phyloP scores from a whole-genome alignment of 2,329 filamentous ascomycete species.

The Xylaria sp. region DNA sequence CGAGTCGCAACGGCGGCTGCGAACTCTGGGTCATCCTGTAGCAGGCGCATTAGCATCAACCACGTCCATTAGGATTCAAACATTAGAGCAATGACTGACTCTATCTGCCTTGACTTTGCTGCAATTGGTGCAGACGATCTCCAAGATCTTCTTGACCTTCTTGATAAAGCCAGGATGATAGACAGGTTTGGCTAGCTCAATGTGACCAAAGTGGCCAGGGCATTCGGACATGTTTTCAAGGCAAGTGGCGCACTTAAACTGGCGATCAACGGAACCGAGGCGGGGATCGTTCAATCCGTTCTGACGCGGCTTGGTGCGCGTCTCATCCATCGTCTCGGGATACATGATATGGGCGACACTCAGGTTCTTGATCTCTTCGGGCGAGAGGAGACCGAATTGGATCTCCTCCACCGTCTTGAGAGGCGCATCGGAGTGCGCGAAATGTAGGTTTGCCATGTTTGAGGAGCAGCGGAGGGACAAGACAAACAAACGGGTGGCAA shows the following conservation, averaged over 20 bases:
- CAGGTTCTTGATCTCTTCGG: constrained; percentile 99
- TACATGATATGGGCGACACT: constrained; percentile 94
- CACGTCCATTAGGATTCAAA: constrained; percentile 46
- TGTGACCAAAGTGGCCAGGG: constrained; percentile 97
- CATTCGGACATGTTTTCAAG: constrained; percentile 94
- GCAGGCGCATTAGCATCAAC: constrained; percentile 54
- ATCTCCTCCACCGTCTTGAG: constrained; percentile 98
- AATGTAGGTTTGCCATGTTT: constrained; percentile 88
- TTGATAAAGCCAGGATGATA: constrained; percentile 95
- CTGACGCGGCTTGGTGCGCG: constrained; percentile 81
- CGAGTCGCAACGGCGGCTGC: constrained; percentile 73
- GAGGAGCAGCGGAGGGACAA: constrained; percentile 20
- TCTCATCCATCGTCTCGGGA: constrained; percentile 99
- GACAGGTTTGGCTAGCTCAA: constrained; percentile 93
- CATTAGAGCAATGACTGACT: constrained; percentile 72
- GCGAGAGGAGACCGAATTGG: constrained; percentile 95
- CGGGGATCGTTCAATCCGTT: constrained; percentile 92
- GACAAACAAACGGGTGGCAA: neutral
- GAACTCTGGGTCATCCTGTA: constrained; percentile 79
- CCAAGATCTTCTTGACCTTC: constrained; percentile 98
- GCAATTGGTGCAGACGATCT: constrained; percentile 98
- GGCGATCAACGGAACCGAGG: constrained; percentile 91
- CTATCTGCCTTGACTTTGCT: constrained; percentile 95
- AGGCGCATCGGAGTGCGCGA: constrained; percentile 87
- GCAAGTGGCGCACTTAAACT: constrained; percentile 94